Evolutionary conservation across 2,329 filamentous ascomycete species (phyloP).

Genomic region (Sporothrix brasiliensis): DNA sequence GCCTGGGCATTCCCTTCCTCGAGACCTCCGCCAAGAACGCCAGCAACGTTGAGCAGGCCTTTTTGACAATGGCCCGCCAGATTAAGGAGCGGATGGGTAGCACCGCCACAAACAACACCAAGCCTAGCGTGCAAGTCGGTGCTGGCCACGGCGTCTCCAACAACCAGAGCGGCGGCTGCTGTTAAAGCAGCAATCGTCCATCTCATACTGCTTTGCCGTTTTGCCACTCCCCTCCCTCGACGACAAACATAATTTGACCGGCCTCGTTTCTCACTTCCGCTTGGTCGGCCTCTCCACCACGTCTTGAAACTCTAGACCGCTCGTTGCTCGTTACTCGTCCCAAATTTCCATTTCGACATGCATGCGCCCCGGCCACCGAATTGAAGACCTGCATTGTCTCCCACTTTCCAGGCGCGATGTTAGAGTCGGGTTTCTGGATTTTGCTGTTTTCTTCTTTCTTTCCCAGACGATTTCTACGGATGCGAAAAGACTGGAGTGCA

Average conservation of each 20-base stretch:
- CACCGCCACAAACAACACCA: slow-evolving; percentile 93
- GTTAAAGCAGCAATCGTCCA: slow-evolving; percentile 37
- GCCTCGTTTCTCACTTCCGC: not conserved
- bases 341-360: not conserved
- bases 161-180: slow-evolving; percentile 44
- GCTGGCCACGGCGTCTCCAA: slow-evolving; percentile 87
- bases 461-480: not conserved
- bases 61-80: slow-evolving; percentile 99
- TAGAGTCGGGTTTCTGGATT: slow-evolving; percentile 14
- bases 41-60: slow-evolving; percentile 98
- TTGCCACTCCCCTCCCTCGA: not conserved
- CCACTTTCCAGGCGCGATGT: slow-evolving; percentile 8
- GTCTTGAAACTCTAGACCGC: not conserved
- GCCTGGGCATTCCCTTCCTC: slow-evolving; percentile 97
- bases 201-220: not conserved
- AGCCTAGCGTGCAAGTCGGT: slow-evolving; percentile 94
- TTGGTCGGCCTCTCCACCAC: not conserved
- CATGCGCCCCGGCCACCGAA: not conserved
- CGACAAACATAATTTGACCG: not conserved
- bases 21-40: slow-evolving; percentile 99
- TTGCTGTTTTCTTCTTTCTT: not conserved
- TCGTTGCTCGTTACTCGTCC: too few relatives aligned
- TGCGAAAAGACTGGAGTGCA: not conserved
- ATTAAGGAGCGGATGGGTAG: slow-evolving; percentile 99
- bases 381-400: not conserved